Percentiles rank a stretch among this genome's conserved stretches.
Evolutionary conservation across 768 basidiomycete species (phyloP).

Genomic region (Dentipellis sp.): DNA sequence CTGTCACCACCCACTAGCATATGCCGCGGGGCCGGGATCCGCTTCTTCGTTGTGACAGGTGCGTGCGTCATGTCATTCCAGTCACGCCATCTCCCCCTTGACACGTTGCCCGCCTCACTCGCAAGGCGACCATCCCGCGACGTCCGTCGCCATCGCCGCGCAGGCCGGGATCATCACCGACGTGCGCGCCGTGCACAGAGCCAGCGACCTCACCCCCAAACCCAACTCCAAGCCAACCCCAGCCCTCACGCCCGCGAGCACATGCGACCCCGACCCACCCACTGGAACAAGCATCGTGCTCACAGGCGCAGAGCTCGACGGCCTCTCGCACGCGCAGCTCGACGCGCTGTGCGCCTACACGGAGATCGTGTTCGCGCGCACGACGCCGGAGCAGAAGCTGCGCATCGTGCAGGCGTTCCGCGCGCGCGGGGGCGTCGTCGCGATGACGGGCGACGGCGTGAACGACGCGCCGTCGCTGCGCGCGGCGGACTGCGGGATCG

Average conservation of each 20-base stretch:
- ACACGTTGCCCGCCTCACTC: neutral
- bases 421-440: conserved; percentile 30
- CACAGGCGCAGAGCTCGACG: conserved; percentile 27
- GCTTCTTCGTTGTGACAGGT: conserved; percentile 57
- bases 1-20: conserved; percentile 13
- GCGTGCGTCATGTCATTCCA: conserved; percentile 13
- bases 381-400: conserved; percentile 56
- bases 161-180: conserved; percentile 50
- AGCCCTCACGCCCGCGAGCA: neutral
- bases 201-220: conserved; percentile 27
- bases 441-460: conserved; percentile 47
- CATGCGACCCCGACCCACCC: neutral
- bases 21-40: conserved; percentile 48
- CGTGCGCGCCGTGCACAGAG: conserved; percentile 24
- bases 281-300: conserved; percentile 27
- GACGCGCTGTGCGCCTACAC: conserved; percentile 26
- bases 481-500: conserved; percentile 54
- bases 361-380: conserved; percentile 53
- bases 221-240: conserved; percentile 2
- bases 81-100: neutral
- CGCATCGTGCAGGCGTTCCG: conserved; percentile 55
- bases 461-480: conserved; percentile 53
- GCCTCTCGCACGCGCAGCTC: conserved; percentile 9
- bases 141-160: conserved; percentile 52
- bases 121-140: conserved; percentile 47